Conservation (phyloP, 2,329 filamentous ascomycete genomes). For the Fusarium udum region DNA sequence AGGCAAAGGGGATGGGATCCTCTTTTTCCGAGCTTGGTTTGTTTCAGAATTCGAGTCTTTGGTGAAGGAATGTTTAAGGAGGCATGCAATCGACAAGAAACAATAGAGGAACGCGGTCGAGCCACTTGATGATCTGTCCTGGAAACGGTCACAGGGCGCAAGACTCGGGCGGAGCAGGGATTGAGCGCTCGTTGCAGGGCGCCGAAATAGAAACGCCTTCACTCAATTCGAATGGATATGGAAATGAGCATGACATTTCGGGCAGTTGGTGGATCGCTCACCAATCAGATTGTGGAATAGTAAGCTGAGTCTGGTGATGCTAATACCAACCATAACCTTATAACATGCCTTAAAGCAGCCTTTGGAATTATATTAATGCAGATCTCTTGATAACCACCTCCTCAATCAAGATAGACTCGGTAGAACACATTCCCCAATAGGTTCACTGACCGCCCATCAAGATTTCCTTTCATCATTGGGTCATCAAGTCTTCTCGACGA, state of each 20-base stretch:
- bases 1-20: conserved; percentile 32
- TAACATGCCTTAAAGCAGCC: background rate
- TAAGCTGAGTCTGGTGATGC: background rate
- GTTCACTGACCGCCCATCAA: background rate
- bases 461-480: background rate
- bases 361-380: background rate
- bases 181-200: conserved; percentile 34
- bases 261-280: background rate
- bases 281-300: conserved; percentile 13
- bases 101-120: conserved; percentile 29
- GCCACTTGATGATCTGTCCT: conserved; percentile 37
- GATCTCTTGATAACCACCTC: background rate
- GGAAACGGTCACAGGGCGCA: conserved; percentile 37
- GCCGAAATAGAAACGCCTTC: conserved; percentile 9
- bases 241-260: conserved; percentile 12
- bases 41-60: conserved; percentile 37
- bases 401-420: background rate
- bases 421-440: background rate
- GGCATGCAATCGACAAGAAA: conserved; percentile 21
- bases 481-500: background rate
- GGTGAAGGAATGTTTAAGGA: conserved; percentile 21
- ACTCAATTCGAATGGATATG: background rate
- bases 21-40: conserved; percentile 33
- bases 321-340: background rate
- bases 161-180: conserved; percentile 40